Evolutionary conservation across 495 filamentous ascomycete species (phyloP).

Genomic region (Penicillium atrosanguineum): DNA sequence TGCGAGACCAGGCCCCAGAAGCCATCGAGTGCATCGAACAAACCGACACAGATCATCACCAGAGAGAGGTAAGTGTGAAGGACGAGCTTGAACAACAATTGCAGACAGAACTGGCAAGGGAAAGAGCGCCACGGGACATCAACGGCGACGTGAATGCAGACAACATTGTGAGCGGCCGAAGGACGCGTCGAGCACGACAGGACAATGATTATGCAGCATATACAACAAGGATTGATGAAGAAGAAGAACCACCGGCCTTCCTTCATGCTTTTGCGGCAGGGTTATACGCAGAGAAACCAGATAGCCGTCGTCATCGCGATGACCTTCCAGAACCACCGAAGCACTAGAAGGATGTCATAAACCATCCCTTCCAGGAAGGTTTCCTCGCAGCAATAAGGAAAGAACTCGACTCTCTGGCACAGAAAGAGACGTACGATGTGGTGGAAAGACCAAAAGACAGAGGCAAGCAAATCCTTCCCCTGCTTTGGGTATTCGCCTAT

Average conservation of each 20-base stretch:
- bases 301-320: not conserved
- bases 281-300: not conserved
- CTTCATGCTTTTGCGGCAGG: not conserved
- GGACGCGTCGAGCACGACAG: not conserved
- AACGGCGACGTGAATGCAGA: too few species aligned
- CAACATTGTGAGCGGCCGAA: not conserved
- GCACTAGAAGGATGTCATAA: not conserved
- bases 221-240: not conserved
- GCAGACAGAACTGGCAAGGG: too few species aligned
- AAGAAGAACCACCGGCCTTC: not conserved
- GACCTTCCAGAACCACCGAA: not conserved
- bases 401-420: not conserved
- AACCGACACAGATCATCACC: too few species aligned
- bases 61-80: too few species aligned
- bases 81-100: too few species aligned
- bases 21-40: too few species aligned
- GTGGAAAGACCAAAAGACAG: constrained; percentile 12
- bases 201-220: not conserved
- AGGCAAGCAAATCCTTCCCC: constrained; percentile 25
- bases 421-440: not conserved
- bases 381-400: not conserved
- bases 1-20: too few species aligned
- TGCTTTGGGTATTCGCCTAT: constrained; percentile 31
- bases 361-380: not conserved
- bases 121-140: too few species aligned